These are phyloP conservation scores for Juncus inflexus DNA, from an alignment of 176 grass and related monocot genomes.

Conservation along the genomic window DNA sequence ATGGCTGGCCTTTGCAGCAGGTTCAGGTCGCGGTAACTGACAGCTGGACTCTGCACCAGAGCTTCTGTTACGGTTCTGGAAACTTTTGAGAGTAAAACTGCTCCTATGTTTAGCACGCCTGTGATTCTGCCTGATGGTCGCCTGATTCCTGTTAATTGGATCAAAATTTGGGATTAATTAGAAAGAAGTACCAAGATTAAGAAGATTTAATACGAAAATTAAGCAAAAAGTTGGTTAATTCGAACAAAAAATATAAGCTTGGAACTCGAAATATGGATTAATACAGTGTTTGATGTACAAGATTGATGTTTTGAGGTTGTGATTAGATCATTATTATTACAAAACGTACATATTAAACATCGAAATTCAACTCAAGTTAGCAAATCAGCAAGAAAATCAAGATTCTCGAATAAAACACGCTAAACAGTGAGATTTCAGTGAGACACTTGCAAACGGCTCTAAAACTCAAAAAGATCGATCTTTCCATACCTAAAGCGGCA, in stretches of 20 bases:
- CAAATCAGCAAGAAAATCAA: conserved; percentile 11
- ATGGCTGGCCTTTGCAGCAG: conserved; percentile 30
- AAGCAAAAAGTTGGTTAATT: neutral
- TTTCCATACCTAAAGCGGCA: conserved; percentile 63
- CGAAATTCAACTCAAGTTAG: neutral
- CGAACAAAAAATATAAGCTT: neutral
- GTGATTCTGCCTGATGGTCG: conserved; percentile 22
- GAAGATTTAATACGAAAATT: neutral
- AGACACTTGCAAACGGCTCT: conserved; percentile 47
- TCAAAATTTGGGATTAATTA: neutral
- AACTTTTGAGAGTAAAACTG: conserved; percentile 33
- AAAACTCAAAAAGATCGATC: conserved; percentile 46
- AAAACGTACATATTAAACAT: too few relatives aligned
- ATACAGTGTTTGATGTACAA: neutral
- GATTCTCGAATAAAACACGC: neutral
- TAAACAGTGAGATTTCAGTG: neutral
- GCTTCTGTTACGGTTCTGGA: conserved; percentile 43
- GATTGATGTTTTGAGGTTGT: neutral
- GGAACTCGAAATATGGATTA: too few relatives aligned
- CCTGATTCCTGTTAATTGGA: conserved; percentile 16
- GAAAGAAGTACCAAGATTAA: too few relatives aligned
- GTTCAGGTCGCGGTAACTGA: conserved; percentile 52
- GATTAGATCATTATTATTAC: neutral
- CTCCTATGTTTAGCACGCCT: conserved; percentile 25
- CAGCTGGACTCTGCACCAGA: conserved; percentile 52